Evolutionary conservation across 2,329 filamentous ascomycete genomes (phyloP).

Genomic region (Daldinia eschscholtzii): DNA sequence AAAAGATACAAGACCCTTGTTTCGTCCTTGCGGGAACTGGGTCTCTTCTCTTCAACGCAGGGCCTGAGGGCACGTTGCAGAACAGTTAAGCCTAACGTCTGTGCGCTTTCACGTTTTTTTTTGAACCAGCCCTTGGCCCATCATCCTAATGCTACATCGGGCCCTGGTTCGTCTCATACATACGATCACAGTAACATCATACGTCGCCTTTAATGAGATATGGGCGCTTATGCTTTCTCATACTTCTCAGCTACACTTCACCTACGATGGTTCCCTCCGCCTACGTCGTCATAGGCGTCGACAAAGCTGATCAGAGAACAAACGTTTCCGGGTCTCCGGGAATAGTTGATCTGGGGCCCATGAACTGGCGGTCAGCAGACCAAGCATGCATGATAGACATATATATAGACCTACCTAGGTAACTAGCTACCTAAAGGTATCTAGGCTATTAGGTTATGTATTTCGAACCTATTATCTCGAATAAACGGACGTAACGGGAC

Average conservation of each 20-base stretch:
- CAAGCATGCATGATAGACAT: conserved; percentile 42
- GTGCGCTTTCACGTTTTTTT: conserved; percentile 49
- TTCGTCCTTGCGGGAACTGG: conserved; percentile 48
- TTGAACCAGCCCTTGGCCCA: conserved; percentile 38
- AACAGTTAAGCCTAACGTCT: conserved; percentile 47
- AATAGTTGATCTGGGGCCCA: conserved; percentile 51
- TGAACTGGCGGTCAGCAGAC: conserved; percentile 66
- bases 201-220: conserved; percentile 46
- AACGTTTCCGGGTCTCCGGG: conserved; percentile 49
- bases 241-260: conserved; percentile 17
- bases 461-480: conserved; percentile 12
- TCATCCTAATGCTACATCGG: conserved; percentile 6
- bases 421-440: not conserved
- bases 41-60: conserved; percentile 43
- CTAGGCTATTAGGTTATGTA: conserved; percentile 4
- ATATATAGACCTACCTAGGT: conserved; percentile 7
- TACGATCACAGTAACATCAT: conserved; percentile 40
- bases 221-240: conserved; percentile 18
- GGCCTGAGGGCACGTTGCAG: conserved; percentile 33
- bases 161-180: conserved; percentile 42
- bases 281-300: conserved; percentile 28
- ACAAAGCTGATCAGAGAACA: conserved; percentile 23
- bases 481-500: not conserved
- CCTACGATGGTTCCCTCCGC: not conserved
- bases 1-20: conserved; percentile 44